These are phyloP conservation scores for Intubia oerlemansii DNA, from an alignment of 2,329 filamentous ascomycete species.

Conservation along the genomic window DNA sequence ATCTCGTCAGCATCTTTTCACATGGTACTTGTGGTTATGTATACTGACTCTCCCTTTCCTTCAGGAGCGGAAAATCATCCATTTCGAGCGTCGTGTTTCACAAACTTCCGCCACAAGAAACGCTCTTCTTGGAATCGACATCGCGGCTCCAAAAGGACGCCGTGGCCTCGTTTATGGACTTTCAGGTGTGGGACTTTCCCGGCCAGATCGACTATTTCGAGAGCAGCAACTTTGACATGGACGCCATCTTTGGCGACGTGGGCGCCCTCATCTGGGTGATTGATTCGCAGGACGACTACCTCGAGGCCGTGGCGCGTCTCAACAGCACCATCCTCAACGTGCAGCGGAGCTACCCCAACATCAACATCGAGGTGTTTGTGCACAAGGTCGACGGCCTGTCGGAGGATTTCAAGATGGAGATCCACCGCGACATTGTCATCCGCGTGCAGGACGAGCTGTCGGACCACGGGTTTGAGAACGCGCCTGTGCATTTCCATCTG, in stretches of 20 bases:
- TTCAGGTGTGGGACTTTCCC: slow-evolving; percentile 95
- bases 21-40: neutral
- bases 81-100: slow-evolving; percentile 99
- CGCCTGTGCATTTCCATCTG: slow-evolving; percentile 82
- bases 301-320: slow-evolving; percentile 70
- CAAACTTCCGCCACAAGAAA: slow-evolving; percentile 90
- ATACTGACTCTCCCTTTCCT: slow-evolving; percentile 1
- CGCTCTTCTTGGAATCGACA: slow-evolving; percentile 86
- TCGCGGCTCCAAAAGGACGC: slow-evolving; percentile 86
- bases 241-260: slow-evolving; percentile 83
- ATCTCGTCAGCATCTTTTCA: neutral
- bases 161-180: slow-evolving; percentile 99
- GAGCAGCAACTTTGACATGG: slow-evolving; percentile 73
- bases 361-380: slow-evolving; percentile 96
- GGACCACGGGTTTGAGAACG: slow-evolving; percentile 82
- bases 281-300: slow-evolving; percentile 93
- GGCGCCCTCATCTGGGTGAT: slow-evolving; percentile 97
- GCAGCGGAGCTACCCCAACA: slow-evolving; percentile 71
- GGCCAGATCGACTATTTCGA: slow-evolving; percentile 81
- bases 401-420: slow-evolving; percentile 90
- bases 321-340: slow-evolving; percentile 80
- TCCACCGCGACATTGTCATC: slow-evolving; percentile 90
- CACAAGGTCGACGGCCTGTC: slow-evolving; percentile 97
- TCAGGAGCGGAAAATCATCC: slow-evolving; percentile 89
- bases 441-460: slow-evolving; percentile 90